These are phyloP conservation scores for Saccharomycopsis hybrid DNA, from an alignment of 1,139 yeast species.

Conservation along the genomic window DNA sequence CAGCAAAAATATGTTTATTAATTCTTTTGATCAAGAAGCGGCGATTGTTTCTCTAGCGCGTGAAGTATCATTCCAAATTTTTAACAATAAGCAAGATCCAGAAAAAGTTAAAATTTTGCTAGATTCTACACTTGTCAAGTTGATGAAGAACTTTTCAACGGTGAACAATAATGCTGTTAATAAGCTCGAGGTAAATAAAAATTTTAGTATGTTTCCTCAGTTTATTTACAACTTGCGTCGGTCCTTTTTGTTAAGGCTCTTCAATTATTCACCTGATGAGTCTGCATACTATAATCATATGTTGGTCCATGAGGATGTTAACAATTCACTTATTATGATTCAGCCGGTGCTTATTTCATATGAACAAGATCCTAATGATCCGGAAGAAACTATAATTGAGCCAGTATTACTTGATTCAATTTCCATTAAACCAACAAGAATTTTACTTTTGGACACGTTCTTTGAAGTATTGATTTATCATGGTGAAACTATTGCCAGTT, in stretches of 20 bases:
- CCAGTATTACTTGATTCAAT: constrained; percentile 67
- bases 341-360: constrained; percentile 69
- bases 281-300: constrained; percentile 63
- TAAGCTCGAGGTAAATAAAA: constrained; percentile 14
- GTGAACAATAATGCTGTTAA: constrained; percentile 8
- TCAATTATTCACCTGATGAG: constrained; percentile 77
- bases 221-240: constrained; percentile 68
- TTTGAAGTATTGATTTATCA: constrained; percentile 68
- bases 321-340: constrained; percentile 63
- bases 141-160: constrained; percentile 16
- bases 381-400: constrained; percentile 27
- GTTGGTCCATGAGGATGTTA: constrained; percentile 59
- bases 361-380: constrained; percentile 51
- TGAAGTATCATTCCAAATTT: constrained; percentile 16
- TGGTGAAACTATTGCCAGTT: constrained; percentile 61
- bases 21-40: constrained; percentile 62
- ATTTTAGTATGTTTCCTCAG: constrained; percentile 45
- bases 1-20: constrained; percentile 27
- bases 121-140: constrained; percentile 13
- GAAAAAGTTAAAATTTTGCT: constrained; percentile 7
- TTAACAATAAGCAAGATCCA: constrained; percentile 11
- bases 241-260: constrained; percentile 62
- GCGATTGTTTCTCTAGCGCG: constrained; percentile 44
- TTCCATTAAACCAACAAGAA: constrained; percentile 55
- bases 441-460: constrained; percentile 63